Conservation (phyloP, 148 eudicot genomes). For the Polygonum aviculare region DNA sequence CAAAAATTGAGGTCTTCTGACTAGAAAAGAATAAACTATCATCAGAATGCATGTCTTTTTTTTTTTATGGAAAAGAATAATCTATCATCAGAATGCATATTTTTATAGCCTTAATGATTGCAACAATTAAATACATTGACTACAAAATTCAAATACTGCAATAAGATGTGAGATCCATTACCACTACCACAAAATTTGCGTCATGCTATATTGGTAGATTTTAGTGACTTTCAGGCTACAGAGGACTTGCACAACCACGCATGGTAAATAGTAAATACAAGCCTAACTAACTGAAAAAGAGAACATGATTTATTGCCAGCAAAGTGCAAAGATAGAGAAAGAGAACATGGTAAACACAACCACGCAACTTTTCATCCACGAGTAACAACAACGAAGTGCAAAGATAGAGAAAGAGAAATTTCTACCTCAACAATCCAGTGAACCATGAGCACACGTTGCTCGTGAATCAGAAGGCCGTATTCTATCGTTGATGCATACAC, state of each 20-base stretch:
- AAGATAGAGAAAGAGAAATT: background rate
- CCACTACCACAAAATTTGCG: background rate
- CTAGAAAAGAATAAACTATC: too few species aligned
- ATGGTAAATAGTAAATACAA: background rate
- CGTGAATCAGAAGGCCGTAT: slow-evolving; percentile 54
- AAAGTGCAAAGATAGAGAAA: too few species aligned
- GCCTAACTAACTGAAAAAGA: slow-evolving; percentile 1
- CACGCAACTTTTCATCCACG: background rate
- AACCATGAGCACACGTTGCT: slow-evolving; percentile 79
- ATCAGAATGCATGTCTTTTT: too few species aligned
- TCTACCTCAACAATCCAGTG: slow-evolving; percentile 91
- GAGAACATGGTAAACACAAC: too few species aligned
- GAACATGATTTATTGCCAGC: slow-evolving; percentile 1
- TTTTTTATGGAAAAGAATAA: too few species aligned
- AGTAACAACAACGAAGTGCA: slow-evolving; percentile 2
- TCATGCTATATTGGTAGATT: background rate
- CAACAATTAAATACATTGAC: too few species aligned
- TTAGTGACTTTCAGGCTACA: background rate
- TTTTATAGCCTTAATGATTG: too few species aligned
- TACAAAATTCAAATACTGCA: too few species aligned
- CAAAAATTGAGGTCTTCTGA: too few species aligned
- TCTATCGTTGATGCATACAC: slow-evolving; percentile 54
- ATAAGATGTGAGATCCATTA: too few species aligned
- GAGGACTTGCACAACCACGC: background rate
- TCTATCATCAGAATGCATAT: background rate